These are phyloP conservation scores for Schizophyllum commune DNA, from an alignment of 1,284 basidiomycete species.

Conservation along the genomic window DNA sequence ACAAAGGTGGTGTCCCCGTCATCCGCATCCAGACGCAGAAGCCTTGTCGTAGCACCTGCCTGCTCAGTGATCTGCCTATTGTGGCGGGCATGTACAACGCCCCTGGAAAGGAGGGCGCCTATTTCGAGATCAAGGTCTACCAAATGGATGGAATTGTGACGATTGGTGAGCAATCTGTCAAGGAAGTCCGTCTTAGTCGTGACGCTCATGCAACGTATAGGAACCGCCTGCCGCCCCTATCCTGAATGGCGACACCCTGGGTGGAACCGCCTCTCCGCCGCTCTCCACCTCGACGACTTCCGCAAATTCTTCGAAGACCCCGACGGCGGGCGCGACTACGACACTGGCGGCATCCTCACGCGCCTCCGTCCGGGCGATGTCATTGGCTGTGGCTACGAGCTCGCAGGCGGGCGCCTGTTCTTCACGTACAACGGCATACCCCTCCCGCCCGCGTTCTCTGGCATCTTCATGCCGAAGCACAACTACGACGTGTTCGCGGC, in stretches of 20 bases:
- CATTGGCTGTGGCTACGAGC: constrained; percentile 59
- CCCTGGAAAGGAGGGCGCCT: constrained; percentile 45
- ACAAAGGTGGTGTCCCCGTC: background rate
- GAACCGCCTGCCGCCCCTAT: constrained; percentile 59
- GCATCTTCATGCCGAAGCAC: constrained; percentile 42
- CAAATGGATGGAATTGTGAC: constrained; percentile 50
- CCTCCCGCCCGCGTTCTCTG: constrained; percentile 49
- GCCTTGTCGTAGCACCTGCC: constrained; percentile 36
- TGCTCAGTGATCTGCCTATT: constrained; percentile 57
- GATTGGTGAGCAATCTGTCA: constrained; percentile 34
- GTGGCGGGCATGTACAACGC: constrained; percentile 52
- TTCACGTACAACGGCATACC: constrained; percentile 60
- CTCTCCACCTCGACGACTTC: constrained; percentile 61
- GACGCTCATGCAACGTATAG: too few relatives aligned
- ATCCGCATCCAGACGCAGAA: background rate
- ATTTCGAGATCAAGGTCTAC: constrained; percentile 52
- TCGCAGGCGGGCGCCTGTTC: constrained; percentile 44
- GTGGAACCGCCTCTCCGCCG: constrained; percentile 61
- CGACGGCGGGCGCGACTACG: constrained; percentile 54
- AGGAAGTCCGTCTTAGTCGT: background rate
- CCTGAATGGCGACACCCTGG: constrained; percentile 61
- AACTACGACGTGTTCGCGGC: constrained; percentile 55
- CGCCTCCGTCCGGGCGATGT: constrained; percentile 37
- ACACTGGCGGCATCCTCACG: constrained; percentile 15
- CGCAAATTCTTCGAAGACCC: constrained; percentile 67